These are phyloP conservation scores for Platanus orientalis DNA, from an alignment of 164 flowering plant species.

Conservation along the genomic window DNA sequence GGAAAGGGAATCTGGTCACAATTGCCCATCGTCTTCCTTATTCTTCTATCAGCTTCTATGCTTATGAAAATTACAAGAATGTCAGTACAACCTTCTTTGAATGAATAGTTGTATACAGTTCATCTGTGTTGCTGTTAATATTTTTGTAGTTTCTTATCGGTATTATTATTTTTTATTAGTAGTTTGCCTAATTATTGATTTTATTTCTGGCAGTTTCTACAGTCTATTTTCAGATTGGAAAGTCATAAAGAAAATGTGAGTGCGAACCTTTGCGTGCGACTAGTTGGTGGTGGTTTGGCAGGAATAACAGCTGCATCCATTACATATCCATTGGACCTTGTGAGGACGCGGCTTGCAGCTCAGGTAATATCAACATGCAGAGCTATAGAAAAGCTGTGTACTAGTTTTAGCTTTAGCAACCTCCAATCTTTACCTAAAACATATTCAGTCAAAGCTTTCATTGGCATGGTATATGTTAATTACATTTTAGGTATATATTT, in stretches of 20 bases:
- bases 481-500: no score
- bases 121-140: no score
- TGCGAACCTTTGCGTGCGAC: slow-evolving; percentile 46
- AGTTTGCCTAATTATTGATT: not conserved
- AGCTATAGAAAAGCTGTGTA: no score
- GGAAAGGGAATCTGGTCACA: slow-evolving; percentile 87
- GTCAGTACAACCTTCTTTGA: slow-evolving; percentile 31
- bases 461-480: not conserved
- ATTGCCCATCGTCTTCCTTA: slow-evolving; percentile 88
- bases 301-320: slow-evolving; percentile 81
- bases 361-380: slow-evolving; percentile 45
- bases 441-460: no score
- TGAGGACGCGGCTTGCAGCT: slow-evolving; percentile 84
- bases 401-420: not conserved
- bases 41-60: slow-evolving; percentile 71
- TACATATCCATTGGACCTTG: slow-evolving; percentile 83
- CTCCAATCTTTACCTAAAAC: not conserved
- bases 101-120: not conserved
- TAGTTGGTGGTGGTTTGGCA: slow-evolving; percentile 76
- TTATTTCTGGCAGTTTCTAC: slow-evolving; percentile 44
- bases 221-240: slow-evolving; percentile 40
- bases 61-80: slow-evolving; percentile 69
- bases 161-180: not conserved
- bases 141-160: no score
- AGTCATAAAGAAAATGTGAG: slow-evolving; percentile 32